Evolutionary conservation across 257 asterid genomes (phyloP).

Genomic region (Solanum sitiens): DNA sequence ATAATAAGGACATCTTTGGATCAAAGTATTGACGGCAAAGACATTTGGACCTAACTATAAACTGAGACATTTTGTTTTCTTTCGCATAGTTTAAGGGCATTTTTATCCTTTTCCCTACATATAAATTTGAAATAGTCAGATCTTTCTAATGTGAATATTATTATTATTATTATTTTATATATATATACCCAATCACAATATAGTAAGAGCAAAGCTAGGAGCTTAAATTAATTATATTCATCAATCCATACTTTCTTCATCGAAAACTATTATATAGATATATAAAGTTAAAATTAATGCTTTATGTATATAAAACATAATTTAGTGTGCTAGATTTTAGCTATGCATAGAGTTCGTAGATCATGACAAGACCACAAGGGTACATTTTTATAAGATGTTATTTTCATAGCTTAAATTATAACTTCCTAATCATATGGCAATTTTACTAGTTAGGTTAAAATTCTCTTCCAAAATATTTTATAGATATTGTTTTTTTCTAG

Average conservation of each 20-base stretch:
- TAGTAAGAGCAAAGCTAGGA: not conserved
- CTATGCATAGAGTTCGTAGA: too few relatives aligned
- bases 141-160: not conserved
- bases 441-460: not conserved
- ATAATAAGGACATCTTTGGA: too few relatives aligned
- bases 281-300: not conserved
- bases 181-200: not conserved
- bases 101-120: too few relatives aligned
- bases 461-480: not conserved
- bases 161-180: too few relatives aligned
- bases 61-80: too few relatives aligned
- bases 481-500: not conserved
- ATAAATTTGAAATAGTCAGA: not conserved
- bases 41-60: too few relatives aligned
- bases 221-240: not conserved
- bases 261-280: not conserved
- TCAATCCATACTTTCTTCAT: not conserved
- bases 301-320: not conserved
- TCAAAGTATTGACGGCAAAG: too few relatives aligned
- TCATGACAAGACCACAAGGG: not conserved
- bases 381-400: not conserved
- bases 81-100: too few relatives aligned
- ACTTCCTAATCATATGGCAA: not conserved
- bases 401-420: not conserved
- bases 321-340: not conserved